Base-by-base conservation (phyloP, 371 early-diverging fungal species). In the Mortierella sp. region DNA sequence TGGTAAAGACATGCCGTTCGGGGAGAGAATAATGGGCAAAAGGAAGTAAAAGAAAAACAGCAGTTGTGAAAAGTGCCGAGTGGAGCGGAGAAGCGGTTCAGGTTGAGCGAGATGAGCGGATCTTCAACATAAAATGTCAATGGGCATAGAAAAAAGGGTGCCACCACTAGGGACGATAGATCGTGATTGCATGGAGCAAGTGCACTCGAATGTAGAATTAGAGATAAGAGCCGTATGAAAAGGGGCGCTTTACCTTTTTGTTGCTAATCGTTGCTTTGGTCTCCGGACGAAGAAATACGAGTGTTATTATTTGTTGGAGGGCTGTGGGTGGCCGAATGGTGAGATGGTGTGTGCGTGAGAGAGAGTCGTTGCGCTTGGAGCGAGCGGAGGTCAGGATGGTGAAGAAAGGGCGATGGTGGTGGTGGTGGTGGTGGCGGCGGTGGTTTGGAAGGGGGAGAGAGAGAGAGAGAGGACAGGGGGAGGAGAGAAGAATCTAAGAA, bases 1-100 rank as follows among this genome's bases (percentile, higher is more conserved):
- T 9, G 72, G 28, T 6, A 76, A 54, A 74, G 61, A 74, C 69
- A 46, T 69, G n/a, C 34, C 37, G 16, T 31, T 34, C 19, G 37
- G 2, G 9, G 31, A 59, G 61, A 31, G 61, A 28, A 19, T 5
- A 26, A 31, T 28, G 14, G 61, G 61, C 61, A 14, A 31, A 59
- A 19, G 54, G 19, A 46, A 5, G n/a, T 16, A 64, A 64, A 50
- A 5, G 61, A 14, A 61, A 31, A 16, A 16, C 48, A 13, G 11
- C 48, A 11, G 9, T 13, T 28, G 16, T 31, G 31, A 1, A 50
- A 31, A 61, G 8, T 61, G 61, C 13, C 19, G 61, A 16, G 19
- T 26, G 31, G 37, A 34, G 16, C 34, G 6, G 61, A 6, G 5
- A 5, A 16, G 61, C n/a, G 31, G 21, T 61, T 34, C 43, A 40